phyloP scores from a whole-genome alignment of 768 basidiomycete species.

The Macrolepiota dolichaula region DNA sequence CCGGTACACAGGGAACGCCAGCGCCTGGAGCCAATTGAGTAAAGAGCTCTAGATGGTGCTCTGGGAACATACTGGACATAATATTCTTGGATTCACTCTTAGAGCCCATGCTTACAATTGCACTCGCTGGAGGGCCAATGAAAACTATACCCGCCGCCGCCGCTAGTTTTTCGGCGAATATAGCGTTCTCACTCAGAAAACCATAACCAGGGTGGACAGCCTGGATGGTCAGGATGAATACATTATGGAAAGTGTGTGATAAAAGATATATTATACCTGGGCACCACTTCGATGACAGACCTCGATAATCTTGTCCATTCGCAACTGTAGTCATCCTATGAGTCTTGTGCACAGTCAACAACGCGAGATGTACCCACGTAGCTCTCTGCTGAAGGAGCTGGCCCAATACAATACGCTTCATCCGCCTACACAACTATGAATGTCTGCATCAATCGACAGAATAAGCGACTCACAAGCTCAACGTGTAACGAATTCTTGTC shows the following conservation, averaged over 20 bases:
- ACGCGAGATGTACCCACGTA: constrained; percentile 56
- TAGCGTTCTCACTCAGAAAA: constrained; percentile 89
- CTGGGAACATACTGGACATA: constrained; percentile 61
- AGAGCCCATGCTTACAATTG: constrained; percentile 93
- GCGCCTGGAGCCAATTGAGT: constrained; percentile 47
- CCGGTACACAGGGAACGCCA: constrained; percentile 90
- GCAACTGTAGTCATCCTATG: constrained; percentile 44
- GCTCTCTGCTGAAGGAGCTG: constrained; percentile 84
- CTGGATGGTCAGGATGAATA: constrained; percentile 30
- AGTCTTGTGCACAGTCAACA: not conserved
- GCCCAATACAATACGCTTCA: constrained; percentile 90
- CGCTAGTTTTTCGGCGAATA: constrained; percentile 72
- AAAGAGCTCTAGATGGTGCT: not conserved
- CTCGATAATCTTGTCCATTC: constrained; percentile 86
- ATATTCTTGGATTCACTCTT: constrained; percentile 98
- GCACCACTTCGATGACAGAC: constrained; percentile 80
- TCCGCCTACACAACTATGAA: constrained; percentile 48
- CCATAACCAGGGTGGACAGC: constrained; percentile 94
- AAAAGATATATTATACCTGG: constrained; percentile 63
- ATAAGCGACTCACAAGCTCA: constrained; percentile 48
- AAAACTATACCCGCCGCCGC: constrained; percentile 81
- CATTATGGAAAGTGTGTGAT: not conserved
- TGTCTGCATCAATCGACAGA: not conserved
- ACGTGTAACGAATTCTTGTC: constrained; percentile 84
- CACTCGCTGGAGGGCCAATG: constrained; percentile 85